phyloP scores from a whole-genome alignment of 169 alveolate genomes.

The Eimeria nieschulzi region DNA sequence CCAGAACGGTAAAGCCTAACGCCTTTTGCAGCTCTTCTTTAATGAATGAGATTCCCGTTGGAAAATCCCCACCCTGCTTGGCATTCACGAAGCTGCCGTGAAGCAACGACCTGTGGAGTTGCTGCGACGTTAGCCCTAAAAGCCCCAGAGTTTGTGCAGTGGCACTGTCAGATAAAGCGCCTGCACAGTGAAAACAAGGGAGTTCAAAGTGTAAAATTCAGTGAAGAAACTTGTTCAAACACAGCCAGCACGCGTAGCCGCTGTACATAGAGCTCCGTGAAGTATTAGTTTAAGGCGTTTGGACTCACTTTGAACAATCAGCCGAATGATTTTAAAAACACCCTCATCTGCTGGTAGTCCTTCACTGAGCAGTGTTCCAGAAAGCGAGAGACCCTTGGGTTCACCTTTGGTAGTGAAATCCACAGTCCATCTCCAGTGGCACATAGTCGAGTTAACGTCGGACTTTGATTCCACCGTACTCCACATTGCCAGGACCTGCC shows the following conservation, averaged over 20 bases:
- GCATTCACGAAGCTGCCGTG: background rate
- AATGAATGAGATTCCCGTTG: constrained; percentile 4
- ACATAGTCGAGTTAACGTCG: constrained; percentile 3
- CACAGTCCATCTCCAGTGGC: constrained; percentile 50
- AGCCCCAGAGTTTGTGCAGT: constrained; percentile 36
- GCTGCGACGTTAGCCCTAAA: background rate
- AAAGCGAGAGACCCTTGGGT: constrained; percentile 14
- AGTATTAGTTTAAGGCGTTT: background rate
- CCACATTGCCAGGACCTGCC: constrained; percentile 32
- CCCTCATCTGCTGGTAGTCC: constrained; percentile 43
- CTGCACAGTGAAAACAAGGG: background rate
- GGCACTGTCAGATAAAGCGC: constrained; percentile 44
- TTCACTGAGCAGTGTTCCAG: constrained; percentile 8
- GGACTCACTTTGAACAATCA: constrained; percentile 4
- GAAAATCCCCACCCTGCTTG: background rate
- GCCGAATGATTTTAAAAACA: background rate
- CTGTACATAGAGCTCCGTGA: background rate
- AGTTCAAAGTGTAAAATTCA: background rate
- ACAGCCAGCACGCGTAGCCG: background rate
- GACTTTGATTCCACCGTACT: constrained; percentile 7
- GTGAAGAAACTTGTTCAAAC: too few relatives aligned
- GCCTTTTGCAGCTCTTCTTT: constrained; percentile 25
- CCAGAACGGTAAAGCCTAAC: background rate
- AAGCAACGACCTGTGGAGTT: constrained; percentile 5
- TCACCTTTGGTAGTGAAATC: constrained; percentile 21